A percentile compares a stretch with the other conserved stretches of the same genome.
phyloP scores from a whole-genome alignment of 345 rosid genomes.

The Salix purpurea region DNA sequence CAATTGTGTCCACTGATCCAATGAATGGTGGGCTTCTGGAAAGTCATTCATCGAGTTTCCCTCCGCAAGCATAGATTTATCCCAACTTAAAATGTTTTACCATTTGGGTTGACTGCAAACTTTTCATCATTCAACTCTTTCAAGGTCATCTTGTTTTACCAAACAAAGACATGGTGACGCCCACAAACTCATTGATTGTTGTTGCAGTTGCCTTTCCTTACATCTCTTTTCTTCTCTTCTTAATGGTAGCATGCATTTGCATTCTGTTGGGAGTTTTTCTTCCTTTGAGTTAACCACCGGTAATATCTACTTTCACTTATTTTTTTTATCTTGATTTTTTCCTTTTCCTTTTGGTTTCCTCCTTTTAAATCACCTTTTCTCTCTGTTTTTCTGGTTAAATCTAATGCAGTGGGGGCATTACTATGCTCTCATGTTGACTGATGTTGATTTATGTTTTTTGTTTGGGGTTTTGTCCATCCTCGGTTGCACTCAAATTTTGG shows the following conservation, averaged over 20 bases:
- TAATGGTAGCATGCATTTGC: not conserved
- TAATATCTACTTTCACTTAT: not conserved
- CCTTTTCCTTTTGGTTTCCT: not conserved
- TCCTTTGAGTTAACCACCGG: not conserved
- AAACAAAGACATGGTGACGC: not conserved
- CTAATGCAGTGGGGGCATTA: not conserved
- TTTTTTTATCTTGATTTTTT: not conserved
- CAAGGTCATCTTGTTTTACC: not conserved
- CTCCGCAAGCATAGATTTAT: not conserved
- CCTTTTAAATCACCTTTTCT: not conserved
- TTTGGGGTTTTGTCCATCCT: not conserved
- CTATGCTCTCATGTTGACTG: not conserved
- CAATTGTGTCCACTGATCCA: not conserved
- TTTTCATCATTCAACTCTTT: not conserved
- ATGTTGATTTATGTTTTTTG: not conserved
- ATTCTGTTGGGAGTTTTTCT: not conserved
- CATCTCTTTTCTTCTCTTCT: not conserved
- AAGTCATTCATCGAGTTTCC: not conserved
- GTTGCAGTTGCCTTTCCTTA: not conserved
- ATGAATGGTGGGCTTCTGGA: not conserved
- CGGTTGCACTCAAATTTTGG: not conserved
- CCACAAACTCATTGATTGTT: not conserved
- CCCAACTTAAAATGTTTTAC: not conserved
- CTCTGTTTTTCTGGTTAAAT: not conserved
- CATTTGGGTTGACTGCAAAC: not conserved